Conservation (phyloP, 257 asterid species). For the Linaria vulgaris region DNA sequence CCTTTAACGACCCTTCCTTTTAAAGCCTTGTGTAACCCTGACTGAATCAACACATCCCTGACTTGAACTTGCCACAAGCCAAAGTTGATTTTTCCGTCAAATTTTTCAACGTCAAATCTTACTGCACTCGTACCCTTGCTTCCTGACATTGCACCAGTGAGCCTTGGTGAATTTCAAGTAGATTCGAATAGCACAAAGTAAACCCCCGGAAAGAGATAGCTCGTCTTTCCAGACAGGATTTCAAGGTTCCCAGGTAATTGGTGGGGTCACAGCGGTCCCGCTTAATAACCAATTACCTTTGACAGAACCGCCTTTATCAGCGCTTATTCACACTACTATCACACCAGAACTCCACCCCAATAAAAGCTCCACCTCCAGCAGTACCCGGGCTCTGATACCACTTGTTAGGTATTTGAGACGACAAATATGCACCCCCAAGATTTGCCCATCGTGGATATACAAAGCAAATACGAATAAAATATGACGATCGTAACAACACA, state of each 20-base stretch:
- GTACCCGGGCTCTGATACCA: too few species aligned
- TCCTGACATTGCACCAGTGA: background rate
- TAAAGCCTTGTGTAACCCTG: background rate
- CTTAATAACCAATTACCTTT: conserved; percentile 13
- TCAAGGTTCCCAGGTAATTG: conserved; percentile 1
- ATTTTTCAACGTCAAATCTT: background rate
- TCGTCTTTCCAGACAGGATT: conserved; percentile 1
- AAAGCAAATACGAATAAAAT: too few species aligned
- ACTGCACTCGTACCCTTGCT: background rate
- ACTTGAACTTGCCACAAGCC: too few species aligned
- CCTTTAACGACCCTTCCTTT: background rate
- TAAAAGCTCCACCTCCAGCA: too few species aligned
- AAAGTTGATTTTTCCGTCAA: too few species aligned
- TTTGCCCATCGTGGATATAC: too few species aligned
- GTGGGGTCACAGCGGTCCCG: conserved; percentile 12
- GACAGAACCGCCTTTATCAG: background rate
- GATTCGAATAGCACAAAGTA: background rate
- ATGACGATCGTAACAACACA: too few species aligned
- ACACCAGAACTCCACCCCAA: background rate
- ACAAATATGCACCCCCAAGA: too few species aligned
- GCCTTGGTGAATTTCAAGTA: background rate
- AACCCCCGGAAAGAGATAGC: conserved; percentile 3
- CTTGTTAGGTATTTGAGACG: too few species aligned
- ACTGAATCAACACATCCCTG: too few species aligned
- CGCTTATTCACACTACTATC: background rate